These are phyloP conservation scores for Medicago truncatula DNA, from an alignment of 306 rosid species.

Conservation along the genomic window MtrunA17r5.0-ANR NC_053043.1:50676501-50677000, in stretches of 20 bases:
- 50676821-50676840: background rate
- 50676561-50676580: background rate
- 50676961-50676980: conserved; percentile 17
- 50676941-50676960: conserved; percentile 7
- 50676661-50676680: conserved; percentile 7
- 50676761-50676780: background rate
- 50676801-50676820: background rate
- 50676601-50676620: conserved; percentile 1
- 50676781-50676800: conserved; percentile 15
- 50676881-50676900: background rate
- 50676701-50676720: background rate
- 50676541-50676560: background rate
- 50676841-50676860: background rate
- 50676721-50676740: background rate
- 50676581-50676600: conserved; percentile 1
- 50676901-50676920: conserved; percentile 23
- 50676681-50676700: background rate
- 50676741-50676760: background rate
- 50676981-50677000: conserved; percentile 69
- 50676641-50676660: background rate
- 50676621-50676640: background rate
- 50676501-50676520: no score
- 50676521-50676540: no score
- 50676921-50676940: background rate
- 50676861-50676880: background rate